These are phyloP conservation scores for Viola odorata DNA, from an alignment of 345 rosid species.

Conservation along the genomic window DNA sequence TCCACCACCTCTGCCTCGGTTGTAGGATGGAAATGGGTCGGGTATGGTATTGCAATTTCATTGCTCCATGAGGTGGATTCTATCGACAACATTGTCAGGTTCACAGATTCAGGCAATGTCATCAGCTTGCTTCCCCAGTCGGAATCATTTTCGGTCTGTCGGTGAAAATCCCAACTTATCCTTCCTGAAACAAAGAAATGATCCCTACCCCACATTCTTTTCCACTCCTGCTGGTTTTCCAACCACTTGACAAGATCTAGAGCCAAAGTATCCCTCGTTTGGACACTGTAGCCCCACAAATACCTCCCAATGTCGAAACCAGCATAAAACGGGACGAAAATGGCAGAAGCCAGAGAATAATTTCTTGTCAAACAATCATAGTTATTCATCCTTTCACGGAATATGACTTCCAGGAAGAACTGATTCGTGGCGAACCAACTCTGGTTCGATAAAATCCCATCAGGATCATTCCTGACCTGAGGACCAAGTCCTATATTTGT, in stretches of 20 bases:
- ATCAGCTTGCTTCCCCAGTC: slow-evolving; percentile 20
- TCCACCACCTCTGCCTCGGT: slow-evolving; percentile 1
- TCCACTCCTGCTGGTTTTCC: slow-evolving; percentile 8
- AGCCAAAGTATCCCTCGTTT: slow-evolving; percentile 8
- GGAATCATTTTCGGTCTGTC: not conserved
- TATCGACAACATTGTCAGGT: slow-evolving; percentile 15
- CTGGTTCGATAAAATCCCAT: not conserved
- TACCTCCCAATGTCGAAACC: slow-evolving; percentile 12
- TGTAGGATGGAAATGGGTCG: slow-evolving; percentile 18
- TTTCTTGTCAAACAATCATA: slow-evolving; percentile 19
- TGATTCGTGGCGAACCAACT: slow-evolving; percentile 23
- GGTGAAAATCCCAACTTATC: slow-evolving; percentile 13
- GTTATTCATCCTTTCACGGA: slow-evolving; percentile 13
- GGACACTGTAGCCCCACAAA: slow-evolving; percentile 10
- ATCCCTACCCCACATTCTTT: slow-evolving; percentile 17
- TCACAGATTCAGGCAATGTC: slow-evolving; percentile 17
- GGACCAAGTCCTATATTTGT: slow-evolving; percentile 10
- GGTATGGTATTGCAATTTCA: slow-evolving; percentile 22
- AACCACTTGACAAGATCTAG: slow-evolving; percentile 16
- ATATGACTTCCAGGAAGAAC: slow-evolving; percentile 14
- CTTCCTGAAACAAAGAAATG: slow-evolving; percentile 22
- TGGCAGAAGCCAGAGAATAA: slow-evolving; percentile 16
- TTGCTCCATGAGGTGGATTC: slow-evolving; percentile 18
- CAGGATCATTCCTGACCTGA: slow-evolving; percentile 1
- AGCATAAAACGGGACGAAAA: slow-evolving; percentile 16